phyloP scores from a whole-genome alignment of 257 asterid species.

The Craterostigma plantagineum region DNA sequence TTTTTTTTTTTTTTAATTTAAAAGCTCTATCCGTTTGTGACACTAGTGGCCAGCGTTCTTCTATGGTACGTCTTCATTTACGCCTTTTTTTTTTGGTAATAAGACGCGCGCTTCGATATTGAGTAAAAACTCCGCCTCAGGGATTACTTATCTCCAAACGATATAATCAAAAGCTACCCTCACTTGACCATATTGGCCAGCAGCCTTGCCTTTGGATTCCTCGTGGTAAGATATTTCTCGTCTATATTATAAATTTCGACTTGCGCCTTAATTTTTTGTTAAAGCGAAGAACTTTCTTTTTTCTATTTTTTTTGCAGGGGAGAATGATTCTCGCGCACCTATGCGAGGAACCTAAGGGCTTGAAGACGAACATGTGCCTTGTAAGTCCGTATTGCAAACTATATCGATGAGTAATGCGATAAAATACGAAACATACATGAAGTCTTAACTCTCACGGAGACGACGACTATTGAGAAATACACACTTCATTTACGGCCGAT shows the following conservation, averaged over 20 bases:
- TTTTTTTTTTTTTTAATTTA: not conserved
- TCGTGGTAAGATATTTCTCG: conserved; percentile 79
- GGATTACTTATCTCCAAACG: conserved; percentile 56
- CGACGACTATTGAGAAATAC: too few relatives aligned
- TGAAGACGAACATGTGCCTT: conserved; percentile 95
- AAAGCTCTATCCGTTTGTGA: conserved; percentile 68
- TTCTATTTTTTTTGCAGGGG: conserved; percentile 84
- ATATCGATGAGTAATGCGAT: too few relatives aligned
- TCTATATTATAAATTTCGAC: too few relatives aligned
- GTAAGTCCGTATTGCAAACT: too few relatives aligned
- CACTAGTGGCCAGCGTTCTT: conserved; percentile 64
- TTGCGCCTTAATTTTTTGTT: not conserved
- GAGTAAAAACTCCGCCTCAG: conserved; percentile 11
- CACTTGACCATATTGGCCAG: conserved; percentile 42
- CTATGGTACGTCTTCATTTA: conserved; percentile 35
- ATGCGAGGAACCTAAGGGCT: conserved; percentile 94
- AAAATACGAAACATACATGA: too few relatives aligned
- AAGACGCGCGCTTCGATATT: too few relatives aligned
- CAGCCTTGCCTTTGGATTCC: conserved; percentile 82
- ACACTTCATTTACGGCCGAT: too few relatives aligned
- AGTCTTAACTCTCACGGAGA: too few relatives aligned
- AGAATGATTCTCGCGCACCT: conserved; percentile 83
- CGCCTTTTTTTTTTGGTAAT: not conserved
- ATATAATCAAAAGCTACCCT: conserved; percentile 38
- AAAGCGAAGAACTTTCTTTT: conserved; percentile 7